Conservation (phyloP, 208 protist genomes). For the Trypanosoma caninum region DNA sequence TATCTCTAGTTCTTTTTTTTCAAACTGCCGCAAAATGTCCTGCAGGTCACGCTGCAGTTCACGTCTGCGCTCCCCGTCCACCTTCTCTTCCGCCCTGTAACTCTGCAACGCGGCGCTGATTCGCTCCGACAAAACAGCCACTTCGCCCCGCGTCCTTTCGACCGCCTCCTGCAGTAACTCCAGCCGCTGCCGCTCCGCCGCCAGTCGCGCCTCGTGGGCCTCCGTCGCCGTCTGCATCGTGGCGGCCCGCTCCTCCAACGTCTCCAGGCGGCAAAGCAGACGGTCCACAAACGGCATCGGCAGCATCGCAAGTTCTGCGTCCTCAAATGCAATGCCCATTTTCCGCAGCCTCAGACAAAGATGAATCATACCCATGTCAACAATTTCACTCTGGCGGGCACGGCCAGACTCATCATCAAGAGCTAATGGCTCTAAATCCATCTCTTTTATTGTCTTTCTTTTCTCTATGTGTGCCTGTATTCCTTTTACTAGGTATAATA, state of each 20-base stretch:
- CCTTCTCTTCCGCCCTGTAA: slow-evolving; percentile 38
- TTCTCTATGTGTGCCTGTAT: not conserved
- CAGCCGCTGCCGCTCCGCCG: slow-evolving; percentile 1
- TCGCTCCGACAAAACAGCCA: slow-evolving; percentile 44
- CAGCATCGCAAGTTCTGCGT: slow-evolving; percentile 5
- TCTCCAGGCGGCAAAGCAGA: slow-evolving; percentile 27
- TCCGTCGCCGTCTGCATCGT: slow-evolving; percentile 14
- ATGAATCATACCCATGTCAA: slow-evolving; percentile 51
- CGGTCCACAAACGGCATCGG: slow-evolving; percentile 23
- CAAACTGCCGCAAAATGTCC: slow-evolving; percentile 57
- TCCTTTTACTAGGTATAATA: too few species aligned
- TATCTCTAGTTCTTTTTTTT: slow-evolving; percentile 62
- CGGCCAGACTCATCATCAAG: slow-evolving; percentile 49
- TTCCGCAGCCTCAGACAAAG: slow-evolving; percentile 6
- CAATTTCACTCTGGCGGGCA: slow-evolving; percentile 62
- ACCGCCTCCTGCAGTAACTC: slow-evolving; percentile 38
- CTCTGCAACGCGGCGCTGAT: slow-evolving; percentile 46
- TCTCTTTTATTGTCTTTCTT: slow-evolving; percentile 21
- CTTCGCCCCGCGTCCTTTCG: slow-evolving; percentile 31
- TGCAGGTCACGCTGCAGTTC: slow-evolving; percentile 50
- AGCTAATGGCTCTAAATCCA: slow-evolving; percentile 25
- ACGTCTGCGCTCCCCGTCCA: slow-evolving; percentile 31
- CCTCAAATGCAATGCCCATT: slow-evolving; percentile 8
- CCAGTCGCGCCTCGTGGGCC: not conserved
- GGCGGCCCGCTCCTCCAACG: slow-evolving; percentile 23